Evolutionary conservation across 2,329 filamentous ascomycete species (phyloP), one percentile per base, ranked within the genome.

Genomic region (Blumeriella jaapii): DNA sequence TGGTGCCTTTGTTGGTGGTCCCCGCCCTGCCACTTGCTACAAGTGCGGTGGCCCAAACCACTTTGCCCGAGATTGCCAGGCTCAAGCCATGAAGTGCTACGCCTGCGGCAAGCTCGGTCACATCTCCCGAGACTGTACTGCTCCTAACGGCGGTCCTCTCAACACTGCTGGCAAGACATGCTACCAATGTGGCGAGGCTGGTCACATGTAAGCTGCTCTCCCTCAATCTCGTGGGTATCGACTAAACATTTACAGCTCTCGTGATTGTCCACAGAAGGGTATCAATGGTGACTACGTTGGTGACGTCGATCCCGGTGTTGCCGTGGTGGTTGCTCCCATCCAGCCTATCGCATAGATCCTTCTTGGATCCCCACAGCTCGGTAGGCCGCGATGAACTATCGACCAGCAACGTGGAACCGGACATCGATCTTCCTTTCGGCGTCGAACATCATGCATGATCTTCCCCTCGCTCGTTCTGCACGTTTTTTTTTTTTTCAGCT

Each of bases 151-250:
- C 38, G 91, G 91, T 15, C 86, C 89, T 29, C 71, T 96, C 49
- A 95, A 91, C 73, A 93, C 85, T 46, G 85, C 84, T 45, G 89
- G 89, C 57, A 98, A 96, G 77, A 94, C 87, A 47, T 98, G 91
- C 75, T 98, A 98, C 69, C 82, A 87, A 61, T 98, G 91, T 59
- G 85, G 89, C 48, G 83, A 95, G 67, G 77, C 86, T 39, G 91
- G 91, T 34, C 89, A 96, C 64, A 96, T 96, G 89, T 96, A 38
- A 41, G 44, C 36, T 2, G 15, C 20, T 12, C 10, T n/a, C n/a
- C 15, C 10, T 29, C 17, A 7, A 16, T 32, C 7, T n/a, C 29
- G 3, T 13, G 8, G 2, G 12, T 8, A 12, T 8, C 14, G 12
- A 20, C 41, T 44, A 15, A 44, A 25, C 29, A 6, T 11, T 1